These are phyloP conservation scores for Penicillium daleae DNA, from an alignment of 495 filamentous ascomycete genomes.

Conservation along the genomic window DNA sequence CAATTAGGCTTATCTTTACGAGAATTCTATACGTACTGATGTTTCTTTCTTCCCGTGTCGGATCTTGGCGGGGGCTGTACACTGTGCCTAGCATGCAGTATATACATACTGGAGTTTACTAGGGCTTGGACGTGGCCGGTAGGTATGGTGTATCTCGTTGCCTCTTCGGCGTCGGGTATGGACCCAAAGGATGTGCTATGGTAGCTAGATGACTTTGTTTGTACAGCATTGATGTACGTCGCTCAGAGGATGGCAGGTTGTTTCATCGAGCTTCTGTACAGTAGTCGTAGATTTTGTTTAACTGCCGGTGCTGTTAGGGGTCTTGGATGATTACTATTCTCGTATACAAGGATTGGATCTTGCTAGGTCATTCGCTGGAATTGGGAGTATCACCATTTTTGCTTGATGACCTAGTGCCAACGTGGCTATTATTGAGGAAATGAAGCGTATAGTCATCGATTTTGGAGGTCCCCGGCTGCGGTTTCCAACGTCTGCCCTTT, in stretches of 20 bases:
- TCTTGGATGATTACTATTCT: slow-evolving; percentile 10
- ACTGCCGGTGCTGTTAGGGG: not conserved
- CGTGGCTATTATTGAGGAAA: not conserved
- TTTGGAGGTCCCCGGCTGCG: not conserved
- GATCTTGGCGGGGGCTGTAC: slow-evolving; percentile 30
- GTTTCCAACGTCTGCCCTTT: no score
- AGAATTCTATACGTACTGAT: not conserved
- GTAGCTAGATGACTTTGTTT: not conserved
- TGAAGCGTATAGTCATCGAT: not conserved
- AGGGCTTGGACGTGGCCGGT: not conserved
- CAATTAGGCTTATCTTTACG: not conserved
- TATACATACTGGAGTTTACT: not conserved
- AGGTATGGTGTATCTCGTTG: not conserved
- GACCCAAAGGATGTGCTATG: not conserved
- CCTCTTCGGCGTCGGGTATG: not conserved
- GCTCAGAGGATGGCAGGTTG: not conserved
- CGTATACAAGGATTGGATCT: not conserved
- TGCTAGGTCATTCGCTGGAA: no score
- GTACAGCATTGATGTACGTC: not conserved
- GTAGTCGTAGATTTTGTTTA: not conserved
- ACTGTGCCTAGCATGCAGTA: slow-evolving; percentile 1
- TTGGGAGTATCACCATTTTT: not conserved
- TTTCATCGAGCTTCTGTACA: not conserved
- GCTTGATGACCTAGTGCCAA: not conserved
- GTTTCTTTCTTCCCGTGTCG: not conserved